Evolutionary conservation across 2,329 filamentous ascomycete species (phyloP), one percentile per base, ranked within the genome.

Genomic region (Hymenoscyphus fraxineus): DNA sequence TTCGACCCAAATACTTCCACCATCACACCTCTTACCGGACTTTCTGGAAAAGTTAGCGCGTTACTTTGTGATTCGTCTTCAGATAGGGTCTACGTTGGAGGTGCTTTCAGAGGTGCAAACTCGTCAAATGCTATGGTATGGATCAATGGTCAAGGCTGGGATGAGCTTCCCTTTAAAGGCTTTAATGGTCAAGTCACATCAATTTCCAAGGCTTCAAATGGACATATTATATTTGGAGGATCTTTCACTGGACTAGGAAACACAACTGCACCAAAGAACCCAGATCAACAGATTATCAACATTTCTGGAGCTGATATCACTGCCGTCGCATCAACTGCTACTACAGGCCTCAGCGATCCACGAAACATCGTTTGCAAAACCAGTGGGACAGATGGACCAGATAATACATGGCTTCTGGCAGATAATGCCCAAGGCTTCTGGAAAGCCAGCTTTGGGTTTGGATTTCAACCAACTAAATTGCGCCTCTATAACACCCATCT

Each of bases 161-260:
- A 84, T 22, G 90, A 92, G 72, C 79, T 99, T 64, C 90, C 94
- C 2, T 99, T 99, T 79, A 87, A 88, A 51, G 96, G 96, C 27
- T 96, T 99, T 79, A 98, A 98, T 77, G 93, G 93, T 32, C 92
- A 92, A 1, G 93, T 99, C 60, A 86, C 86, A 67, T 90, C 93
- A 44, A 98, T 99, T 70, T 83, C 87, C 60, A 93, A 92, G 78
- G 86, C 88, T 22, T 82, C 88, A 1, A 90, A 92, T 71, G 91
- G 91, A 9, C 90, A 96, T 74, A 91, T 99, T 68, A 85, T 98
- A 63, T 99, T 97, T 74, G 96, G 92, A 58, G 95, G 95, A 59
- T 86, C 85, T 63, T 99, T 99, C 74, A 93, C 91, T 64, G 92
- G 92, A 7, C 79, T 98, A 9, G 92, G 92, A 66, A 97, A 97